phyloP scores from a whole-genome alignment of 345 rosid genomes.

The Camelina hispida region DNA sequence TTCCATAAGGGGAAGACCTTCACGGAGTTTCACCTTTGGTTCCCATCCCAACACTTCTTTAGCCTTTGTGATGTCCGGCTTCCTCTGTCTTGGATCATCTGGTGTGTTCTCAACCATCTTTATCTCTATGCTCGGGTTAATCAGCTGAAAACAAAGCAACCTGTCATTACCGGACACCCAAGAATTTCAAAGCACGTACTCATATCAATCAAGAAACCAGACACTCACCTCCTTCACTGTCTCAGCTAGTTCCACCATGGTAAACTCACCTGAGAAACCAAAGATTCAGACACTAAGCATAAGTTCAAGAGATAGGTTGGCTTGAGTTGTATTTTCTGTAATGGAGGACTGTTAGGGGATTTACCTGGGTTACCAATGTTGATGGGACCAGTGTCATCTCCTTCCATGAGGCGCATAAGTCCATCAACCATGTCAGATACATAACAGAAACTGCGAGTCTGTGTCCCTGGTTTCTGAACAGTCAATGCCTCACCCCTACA shows the following conservation, averaged over 20 bases:
- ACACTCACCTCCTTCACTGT: slow-evolving; percentile 84
- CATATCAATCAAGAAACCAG: neutral
- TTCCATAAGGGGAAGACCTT: slow-evolving; percentile 93
- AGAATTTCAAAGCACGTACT: neutral
- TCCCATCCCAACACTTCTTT: slow-evolving; percentile 92
- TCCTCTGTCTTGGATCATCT: slow-evolving; percentile 90
- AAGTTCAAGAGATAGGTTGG: neutral
- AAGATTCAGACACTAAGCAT: slow-evolving; percentile 9
- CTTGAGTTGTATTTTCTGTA: neutral
- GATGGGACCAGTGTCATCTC: slow-evolving; percentile 94
- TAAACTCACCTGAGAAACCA: slow-evolving; percentile 70
- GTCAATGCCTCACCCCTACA: slow-evolving; percentile 87
- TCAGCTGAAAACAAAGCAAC: slow-evolving; percentile 52
- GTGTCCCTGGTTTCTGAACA: slow-evolving; percentile 94
- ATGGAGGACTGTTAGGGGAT: neutral
- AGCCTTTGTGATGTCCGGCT: slow-evolving; percentile 86
- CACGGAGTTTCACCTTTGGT: slow-evolving; percentile 79
- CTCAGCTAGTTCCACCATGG: slow-evolving; percentile 91
- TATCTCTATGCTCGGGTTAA: slow-evolving; percentile 78
- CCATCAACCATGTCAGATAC: slow-evolving; percentile 99
- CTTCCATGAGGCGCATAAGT: slow-evolving; percentile 95
- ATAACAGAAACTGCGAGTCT: slow-evolving; percentile 96
- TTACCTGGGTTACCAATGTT: slow-evolving; percentile 97
- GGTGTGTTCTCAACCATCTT: slow-evolving; percentile 92
- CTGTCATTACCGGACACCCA: neutral